phyloP scores from a whole-genome alignment of 2,329 filamentous ascomycete species.

The Cercospora zeina region DNA sequence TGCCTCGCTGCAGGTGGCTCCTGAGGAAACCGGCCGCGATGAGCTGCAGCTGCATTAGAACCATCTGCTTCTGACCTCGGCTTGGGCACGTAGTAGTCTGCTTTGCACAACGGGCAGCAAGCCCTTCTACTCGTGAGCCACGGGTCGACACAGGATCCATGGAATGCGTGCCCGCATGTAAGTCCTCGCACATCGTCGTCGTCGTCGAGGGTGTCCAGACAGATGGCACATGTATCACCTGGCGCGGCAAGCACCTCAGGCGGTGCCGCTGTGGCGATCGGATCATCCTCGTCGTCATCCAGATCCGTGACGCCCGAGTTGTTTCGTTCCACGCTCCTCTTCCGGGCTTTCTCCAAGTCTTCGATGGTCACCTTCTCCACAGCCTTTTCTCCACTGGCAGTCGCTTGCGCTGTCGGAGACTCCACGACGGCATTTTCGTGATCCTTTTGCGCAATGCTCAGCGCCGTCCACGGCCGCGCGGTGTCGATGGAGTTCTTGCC shows the following conservation, averaged over 20 bases:
- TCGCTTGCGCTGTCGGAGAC: conserved; percentile 28
- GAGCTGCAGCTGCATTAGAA: conserved; percentile 15
- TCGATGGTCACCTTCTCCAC: conserved; percentile 40
- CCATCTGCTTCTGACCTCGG: conserved; percentile 65
- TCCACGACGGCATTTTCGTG: conserved; percentile 44
- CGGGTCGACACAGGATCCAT: conserved; percentile 90
- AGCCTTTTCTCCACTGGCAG: conserved; percentile 33
- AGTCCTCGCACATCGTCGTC: conserved; percentile 93
- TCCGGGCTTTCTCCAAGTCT: conserved; percentile 36
- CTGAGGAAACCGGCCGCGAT: conserved; percentile 25
- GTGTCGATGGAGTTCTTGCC: conserved; percentile 37
- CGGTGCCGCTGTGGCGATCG: conserved; percentile 78
- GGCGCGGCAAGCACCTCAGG: conserved; percentile 77
- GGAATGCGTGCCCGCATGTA: conserved; percentile 97
- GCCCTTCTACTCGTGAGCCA: conserved; percentile 94
- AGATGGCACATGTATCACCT: conserved; percentile 94
- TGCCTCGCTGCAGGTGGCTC: conserved; percentile 36
- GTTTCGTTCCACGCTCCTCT: conserved; percentile 29
- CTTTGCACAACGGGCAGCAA: conserved; percentile 96
- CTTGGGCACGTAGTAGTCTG: conserved; percentile 95
- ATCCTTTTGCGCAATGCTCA: conserved; percentile 49
- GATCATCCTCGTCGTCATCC: conserved; percentile 71
- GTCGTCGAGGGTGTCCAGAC: conserved; percentile 89
- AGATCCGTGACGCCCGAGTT: conserved; percentile 52
- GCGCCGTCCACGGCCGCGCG: conserved; percentile 41